phyloP scores from a whole-genome alignment of 345 rosid species.

The Rhodamnia rubescens region DNA sequence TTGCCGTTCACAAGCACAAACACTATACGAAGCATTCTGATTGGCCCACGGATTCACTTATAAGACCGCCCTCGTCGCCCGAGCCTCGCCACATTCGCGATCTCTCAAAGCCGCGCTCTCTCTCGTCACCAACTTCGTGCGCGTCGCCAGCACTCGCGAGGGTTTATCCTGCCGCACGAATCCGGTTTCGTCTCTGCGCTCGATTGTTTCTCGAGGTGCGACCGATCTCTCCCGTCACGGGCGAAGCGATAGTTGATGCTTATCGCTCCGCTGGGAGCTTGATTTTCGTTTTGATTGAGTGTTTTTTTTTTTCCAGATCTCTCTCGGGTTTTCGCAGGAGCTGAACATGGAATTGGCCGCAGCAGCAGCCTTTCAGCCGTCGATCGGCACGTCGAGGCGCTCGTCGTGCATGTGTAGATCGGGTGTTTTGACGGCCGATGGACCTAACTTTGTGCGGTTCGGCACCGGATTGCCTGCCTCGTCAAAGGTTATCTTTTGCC shows the following conservation, averaged over 20 bases:
- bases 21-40: no score
- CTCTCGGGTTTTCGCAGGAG: background rate
- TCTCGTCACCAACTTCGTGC: background rate
- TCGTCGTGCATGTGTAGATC: slow-evolving; percentile 23
- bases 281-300: background rate
- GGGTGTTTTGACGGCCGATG: slow-evolving; percentile 17
- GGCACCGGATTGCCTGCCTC: background rate
- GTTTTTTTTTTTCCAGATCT: no score
- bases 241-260: background rate
- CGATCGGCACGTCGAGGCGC: slow-evolving; percentile 11
- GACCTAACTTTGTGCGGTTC: slow-evolving; percentile 25
- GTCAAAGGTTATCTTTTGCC: background rate
- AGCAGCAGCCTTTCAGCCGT: slow-evolving; percentile 14
- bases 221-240: background rate
- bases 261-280: background rate
- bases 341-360: slow-evolving; percentile 32
- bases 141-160: background rate
- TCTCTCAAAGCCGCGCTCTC: background rate
- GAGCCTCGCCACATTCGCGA: background rate
- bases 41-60: background rate
- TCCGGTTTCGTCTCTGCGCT: background rate
- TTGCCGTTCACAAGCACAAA: background rate
- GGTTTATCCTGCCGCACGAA: background rate
- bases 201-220: background rate
- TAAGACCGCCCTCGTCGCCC: background rate